Evolutionary conservation across 2,329 filamentous ascomycete genomes (phyloP).

Genomic region (Colletotrichum ledebouriae): DNA sequence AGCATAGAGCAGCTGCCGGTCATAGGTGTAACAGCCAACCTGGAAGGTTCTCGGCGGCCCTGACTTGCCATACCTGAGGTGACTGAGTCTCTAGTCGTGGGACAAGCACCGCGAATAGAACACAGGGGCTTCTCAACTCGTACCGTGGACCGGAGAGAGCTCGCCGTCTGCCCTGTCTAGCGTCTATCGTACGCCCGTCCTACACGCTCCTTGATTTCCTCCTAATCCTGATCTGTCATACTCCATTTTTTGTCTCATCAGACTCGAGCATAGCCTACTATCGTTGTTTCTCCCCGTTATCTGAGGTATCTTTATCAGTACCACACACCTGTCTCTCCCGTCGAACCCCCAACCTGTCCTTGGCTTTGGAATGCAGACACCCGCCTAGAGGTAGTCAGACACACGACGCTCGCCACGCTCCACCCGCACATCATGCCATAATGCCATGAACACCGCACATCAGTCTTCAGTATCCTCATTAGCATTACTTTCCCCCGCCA

Average conservation of each 20-base stretch:
- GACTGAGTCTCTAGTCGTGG: background rate
- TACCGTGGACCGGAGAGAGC: constrained; percentile 7
- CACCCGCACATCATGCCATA: constrained; percentile 36
- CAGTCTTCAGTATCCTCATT: constrained; percentile 34
- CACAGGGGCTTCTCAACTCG: constrained; percentile 17
- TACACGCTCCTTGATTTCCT: constrained; percentile 25
- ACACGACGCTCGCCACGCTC: constrained; percentile 32
- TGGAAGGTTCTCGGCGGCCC: background rate
- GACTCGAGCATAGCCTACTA: background rate
- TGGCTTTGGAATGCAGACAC: constrained; percentile 37
- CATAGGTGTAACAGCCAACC: too few species aligned
- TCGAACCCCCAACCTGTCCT: constrained; percentile 18
- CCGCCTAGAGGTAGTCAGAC: constrained; percentile 20
- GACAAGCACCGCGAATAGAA: constrained; percentile 7
- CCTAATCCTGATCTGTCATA: background rate
- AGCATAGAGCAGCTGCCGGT: background rate
- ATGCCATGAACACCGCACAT: constrained; percentile 37
- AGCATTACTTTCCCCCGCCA: constrained; percentile 34
- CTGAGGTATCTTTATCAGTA: background rate
- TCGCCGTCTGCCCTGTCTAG: constrained; percentile 16
- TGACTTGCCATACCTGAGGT: constrained; percentile 8
- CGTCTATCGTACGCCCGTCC: constrained; percentile 19
- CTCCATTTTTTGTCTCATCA: background rate
- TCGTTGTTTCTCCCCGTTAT: constrained; percentile 3
- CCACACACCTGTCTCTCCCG: constrained; percentile 20